phyloP scores from a whole-genome alignment of 192 early-diverging fungal species.

The Coemansia sp. region DNA sequence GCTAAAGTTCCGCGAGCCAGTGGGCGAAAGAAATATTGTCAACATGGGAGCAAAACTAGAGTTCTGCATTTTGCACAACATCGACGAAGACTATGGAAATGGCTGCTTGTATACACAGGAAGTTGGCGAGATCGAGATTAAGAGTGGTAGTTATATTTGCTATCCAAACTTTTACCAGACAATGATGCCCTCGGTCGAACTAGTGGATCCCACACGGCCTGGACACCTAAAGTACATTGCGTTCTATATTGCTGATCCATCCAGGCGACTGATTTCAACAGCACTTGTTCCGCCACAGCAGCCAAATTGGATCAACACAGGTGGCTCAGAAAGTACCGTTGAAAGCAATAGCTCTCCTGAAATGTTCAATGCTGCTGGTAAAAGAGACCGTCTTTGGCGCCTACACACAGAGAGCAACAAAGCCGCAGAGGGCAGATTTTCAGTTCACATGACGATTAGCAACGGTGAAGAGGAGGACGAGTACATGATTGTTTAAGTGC shows the following conservation, averaged over 20 bases:
- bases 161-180: constrained; percentile 43
- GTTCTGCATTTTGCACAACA: not conserved
- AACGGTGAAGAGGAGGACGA: not conserved
- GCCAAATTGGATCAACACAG: not conserved
- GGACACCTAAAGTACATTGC: not conserved
- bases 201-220: constrained; percentile 17
- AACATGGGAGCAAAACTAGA: not conserved
- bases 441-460: not conserved
- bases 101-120: constrained; percentile 26
- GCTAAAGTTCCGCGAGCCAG: constrained; percentile 54
- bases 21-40: not conserved
- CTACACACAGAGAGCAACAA: too few species aligned
- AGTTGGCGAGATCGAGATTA: constrained; percentile 50
- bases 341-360: not conserved
- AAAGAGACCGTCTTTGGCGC: not conserved
- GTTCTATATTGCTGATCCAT: not conserved
- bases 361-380: not conserved
- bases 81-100: not conserved
- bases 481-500: not conserved
- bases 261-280: not conserved
- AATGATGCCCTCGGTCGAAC: constrained; percentile 8
- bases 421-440: not conserved
- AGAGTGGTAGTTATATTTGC: constrained; percentile 62
- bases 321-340: not conserved
- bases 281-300: not conserved